phyloP scores from a whole-genome alignment of 768 basidiomycete species.

The Serendipita sp. region DNA sequence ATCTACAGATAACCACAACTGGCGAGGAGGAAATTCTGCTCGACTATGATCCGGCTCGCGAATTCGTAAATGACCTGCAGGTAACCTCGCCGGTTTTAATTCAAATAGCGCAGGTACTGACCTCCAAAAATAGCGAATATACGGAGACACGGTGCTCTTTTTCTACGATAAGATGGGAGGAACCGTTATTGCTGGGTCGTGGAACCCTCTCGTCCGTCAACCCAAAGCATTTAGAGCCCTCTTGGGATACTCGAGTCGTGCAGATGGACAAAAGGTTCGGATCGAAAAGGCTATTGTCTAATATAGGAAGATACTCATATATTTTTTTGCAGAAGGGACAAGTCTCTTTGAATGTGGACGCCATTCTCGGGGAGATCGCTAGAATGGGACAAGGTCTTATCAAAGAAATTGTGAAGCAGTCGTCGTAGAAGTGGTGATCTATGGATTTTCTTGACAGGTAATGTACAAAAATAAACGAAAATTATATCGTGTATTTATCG shows the following conservation, averaged over 20 bases:
- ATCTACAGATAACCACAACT: slow-evolving; percentile 22
- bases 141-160: slow-evolving; percentile 59
- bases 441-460: neutral
- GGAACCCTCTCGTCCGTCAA: slow-evolving; percentile 57
- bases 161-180: slow-evolving; percentile 81
- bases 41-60: slow-evolving; percentile 64
- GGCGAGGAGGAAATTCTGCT: slow-evolving; percentile 23
- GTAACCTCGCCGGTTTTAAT: slow-evolving; percentile 25
- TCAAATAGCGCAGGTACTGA: slow-evolving; percentile 1
- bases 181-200: slow-evolving; percentile 60
- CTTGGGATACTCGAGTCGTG: slow-evolving; percentile 61
- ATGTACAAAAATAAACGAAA: neutral
- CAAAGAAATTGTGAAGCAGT: slow-evolving; percentile 23
- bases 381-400: slow-evolving; percentile 59
- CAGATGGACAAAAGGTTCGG: slow-evolving; percentile 23
- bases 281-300: slow-evolving; percentile 10
- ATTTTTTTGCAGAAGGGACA: slow-evolving; percentile 28
- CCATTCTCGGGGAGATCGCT: slow-evolving; percentile 58
- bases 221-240: slow-evolving; percentile 62
- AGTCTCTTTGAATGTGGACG: slow-evolving; percentile 49
- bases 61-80: slow-evolving; percentile 56
- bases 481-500: neutral
- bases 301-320: neutral
- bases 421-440: neutral
- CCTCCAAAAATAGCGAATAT: slow-evolving; percentile 34